These are phyloP conservation scores for Tetrahymena malaccensis DNA, from an alignment of 73 alveolate species.

Conservation along the genomic window DNA sequence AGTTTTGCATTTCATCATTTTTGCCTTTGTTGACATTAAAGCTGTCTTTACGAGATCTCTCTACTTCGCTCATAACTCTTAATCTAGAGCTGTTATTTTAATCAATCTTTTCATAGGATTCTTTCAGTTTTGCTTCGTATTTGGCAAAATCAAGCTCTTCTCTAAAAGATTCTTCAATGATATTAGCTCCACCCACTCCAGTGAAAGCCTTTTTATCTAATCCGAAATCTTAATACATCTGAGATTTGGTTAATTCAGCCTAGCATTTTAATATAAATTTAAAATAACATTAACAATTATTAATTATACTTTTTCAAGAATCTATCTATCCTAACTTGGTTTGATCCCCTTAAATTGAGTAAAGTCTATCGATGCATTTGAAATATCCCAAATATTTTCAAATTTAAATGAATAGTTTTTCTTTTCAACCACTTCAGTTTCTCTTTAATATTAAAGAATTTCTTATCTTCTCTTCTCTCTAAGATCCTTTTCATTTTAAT, in stretches of 20 bases:
- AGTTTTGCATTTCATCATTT: background rate
- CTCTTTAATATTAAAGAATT: constrained; percentile 7
- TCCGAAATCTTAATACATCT: background rate
- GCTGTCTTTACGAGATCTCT: background rate
- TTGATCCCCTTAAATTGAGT: background rate
- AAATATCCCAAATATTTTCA: constrained; percentile 40
- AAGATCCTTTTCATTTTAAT: background rate
- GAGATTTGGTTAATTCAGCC: background rate
- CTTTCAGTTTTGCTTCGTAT: background rate
- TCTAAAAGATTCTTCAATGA: background rate
- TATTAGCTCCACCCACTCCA: background rate
- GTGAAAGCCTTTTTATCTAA: background rate
- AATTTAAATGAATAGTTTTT: constrained; percentile 4
- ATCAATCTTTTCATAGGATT: background rate
- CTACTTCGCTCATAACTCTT: background rate
- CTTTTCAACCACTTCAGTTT: background rate
- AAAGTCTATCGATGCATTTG: constrained; percentile 19
- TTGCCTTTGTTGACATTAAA: background rate
- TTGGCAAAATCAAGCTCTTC: background rate
- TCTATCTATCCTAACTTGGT: background rate
- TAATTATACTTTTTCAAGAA: background rate
- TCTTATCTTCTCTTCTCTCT: constrained; percentile 31
- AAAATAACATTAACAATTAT: no score
- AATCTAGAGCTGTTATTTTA: background rate
- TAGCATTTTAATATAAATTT: background rate